Evolutionary conservation across 2,329 filamentous ascomycete genomes (phyloP).

Genomic region (Pseudogymnoascus pannorum): DNA sequence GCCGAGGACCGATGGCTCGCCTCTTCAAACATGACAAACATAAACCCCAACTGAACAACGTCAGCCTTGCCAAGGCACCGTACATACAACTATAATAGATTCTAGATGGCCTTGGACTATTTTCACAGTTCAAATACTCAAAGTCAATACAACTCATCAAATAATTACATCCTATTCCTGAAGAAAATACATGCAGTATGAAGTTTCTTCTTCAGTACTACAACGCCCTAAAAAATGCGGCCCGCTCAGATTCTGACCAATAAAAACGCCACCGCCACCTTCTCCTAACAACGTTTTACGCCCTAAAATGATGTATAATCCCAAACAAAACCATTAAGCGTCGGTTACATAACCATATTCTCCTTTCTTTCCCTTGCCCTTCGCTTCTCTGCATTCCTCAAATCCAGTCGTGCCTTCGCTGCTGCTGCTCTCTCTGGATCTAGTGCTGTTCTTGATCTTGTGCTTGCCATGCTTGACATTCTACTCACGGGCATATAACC

Average conservation of each 20-base stretch:
- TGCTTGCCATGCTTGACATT: constrained; percentile 15
- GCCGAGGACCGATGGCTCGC: not conserved
- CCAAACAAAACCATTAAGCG: not conserved
- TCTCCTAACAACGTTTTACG: not conserved
- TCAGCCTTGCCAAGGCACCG: constrained; percentile 1
- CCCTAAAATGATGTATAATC: constrained; percentile 9
- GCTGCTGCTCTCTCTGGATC: constrained; percentile 29
- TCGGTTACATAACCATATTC: constrained; percentile 16
- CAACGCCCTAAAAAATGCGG: constrained; percentile 2
- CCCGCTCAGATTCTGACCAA: constrained; percentile 8
- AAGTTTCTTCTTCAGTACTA: constrained; percentile 5
- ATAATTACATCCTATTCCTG: not conserved
- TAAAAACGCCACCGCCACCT: constrained; percentile 7
- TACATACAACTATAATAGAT: not conserved
- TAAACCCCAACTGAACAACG: not conserved
- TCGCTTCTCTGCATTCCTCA: constrained; percentile 26
- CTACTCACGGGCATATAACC: constrained; percentile 4
- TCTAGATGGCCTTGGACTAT: not conserved
- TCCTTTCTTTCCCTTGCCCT: constrained; percentile 18
- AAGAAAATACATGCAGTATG: constrained; percentile 2
- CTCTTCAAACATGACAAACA: constrained; percentile 1
- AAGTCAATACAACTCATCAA: not conserved
- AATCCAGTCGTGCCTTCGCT: constrained; percentile 28
- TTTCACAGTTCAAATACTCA: not conserved
- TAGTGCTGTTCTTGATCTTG: constrained; percentile 19